Base-by-base conservation (phyloP, 768 basidiomycete genomes). In the Trametes cingulata region DNA sequence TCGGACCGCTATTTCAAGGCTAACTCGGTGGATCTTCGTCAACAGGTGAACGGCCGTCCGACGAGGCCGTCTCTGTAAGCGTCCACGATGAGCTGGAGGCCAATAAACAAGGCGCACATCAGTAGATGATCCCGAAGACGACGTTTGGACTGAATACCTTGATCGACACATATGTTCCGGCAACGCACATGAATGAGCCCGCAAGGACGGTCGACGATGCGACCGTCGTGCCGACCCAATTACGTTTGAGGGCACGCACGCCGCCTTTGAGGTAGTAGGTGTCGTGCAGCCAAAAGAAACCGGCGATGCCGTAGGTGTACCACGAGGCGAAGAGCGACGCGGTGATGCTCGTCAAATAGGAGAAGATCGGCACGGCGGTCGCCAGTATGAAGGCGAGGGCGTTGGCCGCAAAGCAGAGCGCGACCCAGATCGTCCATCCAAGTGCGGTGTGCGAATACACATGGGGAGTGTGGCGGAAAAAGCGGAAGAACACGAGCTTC, bases 301-400 rank as follows among this genome's bases (percentile, higher is more conserved):
- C 81, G 10, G 80, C 80, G 8, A 80, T 57, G 25, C 82, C 82
- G 61, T 83, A 82, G 14, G 83, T 83, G 65, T 81, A 85, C 81
- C 83, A 84, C n/a, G 80, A 76, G 8, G 83, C 82, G 61, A 85
- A 84, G 20, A 84, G 71, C 17, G 82, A 73, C 9, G 82, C 82
- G 13, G 80, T 69, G 60, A 84, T 79, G 14, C 82, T 80, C 33
- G 82, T 81, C 37, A 84, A 69, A 63, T 82, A 77, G 20, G 80
- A 82, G 64, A 84, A 83, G 37, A 84, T 82, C 2, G 83, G 82
- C 6, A 85, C 81, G 2, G 80, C 75, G 41, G 78, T 73, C 35
- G 80, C 80, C 49, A 84, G 69, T 20, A 83, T 65, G 66, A 80
- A 82, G 0, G 80, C 79, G 27, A 78, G 62, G 1, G 74, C 73